phyloP scores from a whole-genome alignment of 2,329 filamentous ascomycete species.

The Metarhizium robertsii region DNA sequence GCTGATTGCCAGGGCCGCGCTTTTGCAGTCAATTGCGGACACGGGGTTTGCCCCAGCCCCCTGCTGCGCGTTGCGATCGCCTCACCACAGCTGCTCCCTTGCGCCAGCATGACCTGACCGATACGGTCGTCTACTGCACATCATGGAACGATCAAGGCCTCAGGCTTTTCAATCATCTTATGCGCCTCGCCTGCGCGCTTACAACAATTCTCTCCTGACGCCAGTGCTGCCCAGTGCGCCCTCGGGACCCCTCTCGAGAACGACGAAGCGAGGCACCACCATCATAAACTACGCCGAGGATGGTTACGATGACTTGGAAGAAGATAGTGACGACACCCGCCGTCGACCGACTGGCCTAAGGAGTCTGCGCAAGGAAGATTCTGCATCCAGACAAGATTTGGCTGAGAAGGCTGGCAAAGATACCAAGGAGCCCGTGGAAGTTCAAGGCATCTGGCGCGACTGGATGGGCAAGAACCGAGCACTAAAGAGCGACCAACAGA shows the following conservation, averaged over 20 bases:
- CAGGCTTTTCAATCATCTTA: slow-evolving; percentile 89
- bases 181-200: slow-evolving; percentile 79
- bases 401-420: slow-evolving; percentile 79
- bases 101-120: slow-evolving; percentile 22
- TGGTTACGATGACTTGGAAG: slow-evolving; percentile 71
- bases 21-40: not conserved
- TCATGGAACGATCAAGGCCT: slow-evolving; percentile 49
- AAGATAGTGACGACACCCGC: slow-evolving; percentile 65
- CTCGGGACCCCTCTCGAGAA: slow-evolving; percentile 61
- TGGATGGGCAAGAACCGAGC: slow-evolving; percentile 75
- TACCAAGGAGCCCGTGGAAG: slow-evolving; percentile 63
- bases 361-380: slow-evolving; percentile 71
- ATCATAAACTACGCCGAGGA: slow-evolving; percentile 98
- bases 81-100: slow-evolving; percentile 2
- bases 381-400: slow-evolving; percentile 49
- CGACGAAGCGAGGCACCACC: slow-evolving; percentile 94
- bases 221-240: slow-evolving; percentile 66
- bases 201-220: slow-evolving; percentile 84
- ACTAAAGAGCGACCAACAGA: slow-evolving; percentile 49
- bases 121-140: slow-evolving; percentile 14
- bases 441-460: slow-evolving; percentile 88
- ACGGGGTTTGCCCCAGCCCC: not conserved
- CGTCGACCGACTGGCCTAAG: slow-evolving; percentile 77
- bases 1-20: not conserved
- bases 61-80: not conserved